Percentiles rank a stretch among this genome's conserved stretches.
Conservation (phyloP, 1,284 basidiomycete species). For the Ceratobasidium sp. region DNA sequence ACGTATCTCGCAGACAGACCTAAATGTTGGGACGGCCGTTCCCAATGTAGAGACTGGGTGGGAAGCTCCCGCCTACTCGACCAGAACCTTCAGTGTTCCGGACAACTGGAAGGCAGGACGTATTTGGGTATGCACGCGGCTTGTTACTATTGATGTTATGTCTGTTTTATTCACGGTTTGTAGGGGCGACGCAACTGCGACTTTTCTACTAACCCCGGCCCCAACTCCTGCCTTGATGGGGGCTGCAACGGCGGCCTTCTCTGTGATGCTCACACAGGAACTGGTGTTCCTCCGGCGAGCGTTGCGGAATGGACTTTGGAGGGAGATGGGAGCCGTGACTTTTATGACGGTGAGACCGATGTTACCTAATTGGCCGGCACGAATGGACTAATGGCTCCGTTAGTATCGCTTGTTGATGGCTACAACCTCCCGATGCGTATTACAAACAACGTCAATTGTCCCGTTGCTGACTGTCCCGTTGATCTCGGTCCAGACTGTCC, state of each 20-base stretch:
- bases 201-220: constrained; percentile 57
- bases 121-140: constrained; percentile 55
- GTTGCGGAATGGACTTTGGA: constrained; percentile 65
- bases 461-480: constrained; percentile 4
- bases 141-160: no score
- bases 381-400: no score
- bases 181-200: constrained; percentile 60
- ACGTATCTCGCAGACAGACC: constrained; percentile 41
- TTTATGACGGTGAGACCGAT: constrained; percentile 52
- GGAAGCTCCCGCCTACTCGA: constrained; percentile 53
- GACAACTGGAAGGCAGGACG: constrained; percentile 59
- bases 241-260: constrained; percentile 58
- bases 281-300: constrained; percentile 67
- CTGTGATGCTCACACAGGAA: constrained; percentile 59
- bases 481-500: constrained; percentile 39
- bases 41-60: constrained; percentile 51
- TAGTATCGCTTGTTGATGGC: constrained; percentile 41
- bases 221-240: constrained; percentile 62
- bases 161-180: no score
- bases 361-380: neutral
- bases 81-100: constrained; percentile 55
- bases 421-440: constrained; percentile 43
- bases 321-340: constrained; percentile 53
- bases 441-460: constrained; percentile 31
- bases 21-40: constrained; percentile 44